Base-by-base conservation (phyloP, 2,329 filamentous ascomycete genomes). In the Coniochaeta ligniaria region DNA sequence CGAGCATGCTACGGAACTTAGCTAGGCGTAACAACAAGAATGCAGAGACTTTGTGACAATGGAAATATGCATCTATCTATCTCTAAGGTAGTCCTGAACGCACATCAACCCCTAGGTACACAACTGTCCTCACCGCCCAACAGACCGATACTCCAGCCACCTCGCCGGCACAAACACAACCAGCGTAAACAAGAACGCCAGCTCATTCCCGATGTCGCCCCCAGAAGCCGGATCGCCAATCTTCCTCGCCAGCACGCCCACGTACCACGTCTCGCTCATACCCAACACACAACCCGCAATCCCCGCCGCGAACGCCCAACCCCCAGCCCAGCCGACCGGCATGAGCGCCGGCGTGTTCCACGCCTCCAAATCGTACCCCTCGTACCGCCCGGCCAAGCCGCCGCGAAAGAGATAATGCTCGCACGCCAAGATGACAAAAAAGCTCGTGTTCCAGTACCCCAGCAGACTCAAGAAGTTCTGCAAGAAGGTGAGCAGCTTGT, bases 221-320 rank as follows among this genome's bases (percentile, higher is more conserved):
- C 77, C 78, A n/a, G 64, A 63, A 0, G 58, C 58, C 22, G 47
- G 47, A 45, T 71, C 69, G 5, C 78, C 78, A 61, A 82, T 80
- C 63, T 72, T 67, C 45, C 66, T 69, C 1, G 75, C 79, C 57
- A 82, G 63, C 2, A 73, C 72, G 0, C 80, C 81, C 24, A 80
- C 71, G 65, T 79, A 83, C 78, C 80, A 84, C 0, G 80, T 83
- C 71, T 84, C 78, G 55, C 76, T 76, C 83, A 87, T 86, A 1
- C 83, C 84, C 67, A 86, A 73, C 24, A 83, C 73, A 73, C 81
- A 83, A 22, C 76, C 79, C 8, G 72, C 75, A 8, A 78, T 69
- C 1, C 35, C 79, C 79, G 75, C 68, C 0, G 74, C 67, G 63
- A 82, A 83, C 0, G 80, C 77, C 4, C 71, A 61, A 0, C 74